Conservation (phyloP, 495 filamentous ascomycete species). For the Immersiella caudata region DNA sequence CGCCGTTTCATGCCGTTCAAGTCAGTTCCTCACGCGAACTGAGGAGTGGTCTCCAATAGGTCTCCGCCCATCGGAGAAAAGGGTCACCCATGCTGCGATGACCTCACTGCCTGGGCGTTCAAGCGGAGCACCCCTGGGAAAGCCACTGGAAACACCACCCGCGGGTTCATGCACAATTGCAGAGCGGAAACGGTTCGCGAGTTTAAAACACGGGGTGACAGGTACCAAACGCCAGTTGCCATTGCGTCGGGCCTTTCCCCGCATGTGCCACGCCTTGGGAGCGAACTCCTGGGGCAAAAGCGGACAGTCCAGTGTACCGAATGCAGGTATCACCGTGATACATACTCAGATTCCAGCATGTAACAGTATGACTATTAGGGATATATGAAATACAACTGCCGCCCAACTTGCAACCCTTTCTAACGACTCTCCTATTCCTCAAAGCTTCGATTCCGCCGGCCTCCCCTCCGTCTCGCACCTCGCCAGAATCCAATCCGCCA, state of each 20-base stretch:
- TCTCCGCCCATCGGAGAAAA: too few relatives aligned
- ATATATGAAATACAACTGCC: background rate
- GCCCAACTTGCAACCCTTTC: background rate
- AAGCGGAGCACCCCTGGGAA: too few relatives aligned
- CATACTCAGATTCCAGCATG: too few relatives aligned
- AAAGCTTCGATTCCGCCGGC: constrained; percentile 18
- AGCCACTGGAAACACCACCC: background rate
- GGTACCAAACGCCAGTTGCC: background rate
- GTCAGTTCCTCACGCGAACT: too few relatives aligned
- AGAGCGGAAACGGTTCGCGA: background rate
- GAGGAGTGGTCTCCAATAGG: too few relatives aligned
- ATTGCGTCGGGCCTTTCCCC: background rate
- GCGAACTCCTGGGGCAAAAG: background rate
- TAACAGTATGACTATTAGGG: background rate
- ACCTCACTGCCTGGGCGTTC: too few relatives aligned
- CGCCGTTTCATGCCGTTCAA: too few relatives aligned
- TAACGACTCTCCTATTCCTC: background rate
- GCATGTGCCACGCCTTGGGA: background rate
- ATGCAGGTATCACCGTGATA: background rate
- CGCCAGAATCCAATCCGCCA: constrained; percentile 73
- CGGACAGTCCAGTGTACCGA: background rate
- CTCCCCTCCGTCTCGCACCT: constrained; percentile 31
- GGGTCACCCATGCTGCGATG: too few relatives aligned
- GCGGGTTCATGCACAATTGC: too few relatives aligned
- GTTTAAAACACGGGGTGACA: background rate